Percentiles rank a stretch among this genome's conserved stretches.
These are phyloP conservation scores for Solanum hybrid DNA, from an alignment of 305 asterid species.

Conservation along the genomic window DNA sequence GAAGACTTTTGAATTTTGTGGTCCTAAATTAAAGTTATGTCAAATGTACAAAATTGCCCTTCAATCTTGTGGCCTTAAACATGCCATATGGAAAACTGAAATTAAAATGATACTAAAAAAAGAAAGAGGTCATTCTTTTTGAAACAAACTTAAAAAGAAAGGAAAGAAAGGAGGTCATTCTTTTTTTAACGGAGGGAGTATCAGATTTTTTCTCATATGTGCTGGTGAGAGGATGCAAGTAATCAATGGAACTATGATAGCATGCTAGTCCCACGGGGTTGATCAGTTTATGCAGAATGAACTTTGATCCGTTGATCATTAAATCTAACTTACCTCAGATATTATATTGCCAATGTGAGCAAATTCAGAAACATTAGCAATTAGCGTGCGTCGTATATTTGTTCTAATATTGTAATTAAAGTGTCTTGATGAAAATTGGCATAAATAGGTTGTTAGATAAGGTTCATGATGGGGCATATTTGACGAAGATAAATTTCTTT, in stretches of 20 bases:
- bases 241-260: background rate
- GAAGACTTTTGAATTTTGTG: too few species aligned
- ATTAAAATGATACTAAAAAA: too few species aligned
- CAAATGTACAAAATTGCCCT: too few species aligned
- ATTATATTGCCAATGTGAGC: background rate
- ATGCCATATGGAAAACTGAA: too few species aligned
- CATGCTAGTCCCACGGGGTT: background rate
- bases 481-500: background rate
- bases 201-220: background rate
- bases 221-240: background rate
- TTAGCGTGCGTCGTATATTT: background rate
- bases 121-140: too few species aligned
- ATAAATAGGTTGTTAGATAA: background rate
- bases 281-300: background rate
- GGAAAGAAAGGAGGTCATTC: too few species aligned
- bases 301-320: background rate
- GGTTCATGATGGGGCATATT: background rate
- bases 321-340: background rate
- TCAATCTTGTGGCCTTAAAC: too few species aligned
- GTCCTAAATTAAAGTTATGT: too few species aligned
- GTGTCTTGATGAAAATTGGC: background rate
- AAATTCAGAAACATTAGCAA: background rate
- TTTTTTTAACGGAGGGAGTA: too few species aligned
- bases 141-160: too few species aligned
- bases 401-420: background rate